Evolutionary conservation across 2,329 filamentous ascomycete genomes (phyloP).

Genomic region (Fusarium succisae): DNA sequence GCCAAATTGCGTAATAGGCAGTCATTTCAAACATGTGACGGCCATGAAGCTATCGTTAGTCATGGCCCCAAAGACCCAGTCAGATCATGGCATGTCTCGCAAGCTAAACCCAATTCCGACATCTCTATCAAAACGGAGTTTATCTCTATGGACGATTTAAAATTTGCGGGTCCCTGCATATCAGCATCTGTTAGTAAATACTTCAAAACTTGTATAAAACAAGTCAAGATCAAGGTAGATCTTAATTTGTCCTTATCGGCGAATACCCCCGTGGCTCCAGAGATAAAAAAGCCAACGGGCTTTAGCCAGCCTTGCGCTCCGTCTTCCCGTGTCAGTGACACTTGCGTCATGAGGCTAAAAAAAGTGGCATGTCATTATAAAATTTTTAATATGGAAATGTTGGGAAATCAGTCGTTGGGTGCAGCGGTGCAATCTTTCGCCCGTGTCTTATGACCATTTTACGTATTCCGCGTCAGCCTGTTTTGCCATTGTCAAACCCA

Average conservation of each 20-base stretch:
- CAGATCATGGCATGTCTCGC: background rate
- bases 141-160: background rate
- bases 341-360: background rate
- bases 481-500: background rate
- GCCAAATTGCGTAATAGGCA: background rate
- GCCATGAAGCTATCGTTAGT: background rate
- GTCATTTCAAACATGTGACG: background rate
- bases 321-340: background rate
- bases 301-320: background rate
- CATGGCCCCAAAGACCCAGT: background rate
- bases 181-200: background rate
- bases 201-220: accelerated
- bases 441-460: background rate
- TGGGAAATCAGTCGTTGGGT: background rate
- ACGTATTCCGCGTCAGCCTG: background rate
- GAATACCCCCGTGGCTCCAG: background rate
- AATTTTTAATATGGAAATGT: background rate
- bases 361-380: background rate
- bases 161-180: background rate
- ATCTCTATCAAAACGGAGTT: background rate
- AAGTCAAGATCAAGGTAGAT: background rate
- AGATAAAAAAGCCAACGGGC: background rate
- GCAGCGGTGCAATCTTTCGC: background rate
- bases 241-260: background rate
- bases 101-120: background rate